A percentile compares a stretch with the other conserved stretches of the same genome.
phyloP scores from a whole-genome alignment of 2,329 filamentous ascomycete species.

The Aaosphaeria pasadenensis region DNA sequence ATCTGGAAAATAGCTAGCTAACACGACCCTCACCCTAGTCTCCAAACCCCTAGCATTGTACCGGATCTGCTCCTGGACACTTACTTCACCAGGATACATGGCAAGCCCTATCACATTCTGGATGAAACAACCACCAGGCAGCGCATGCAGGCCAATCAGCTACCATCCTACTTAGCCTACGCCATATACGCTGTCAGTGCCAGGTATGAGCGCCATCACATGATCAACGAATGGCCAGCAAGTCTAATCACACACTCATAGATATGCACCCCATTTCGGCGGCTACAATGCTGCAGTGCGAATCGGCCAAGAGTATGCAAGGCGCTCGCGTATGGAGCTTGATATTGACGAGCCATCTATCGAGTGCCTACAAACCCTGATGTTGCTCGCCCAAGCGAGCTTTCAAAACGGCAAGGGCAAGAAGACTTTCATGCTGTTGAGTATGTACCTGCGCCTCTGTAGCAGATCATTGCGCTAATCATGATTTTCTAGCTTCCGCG shows the following conservation, averaged over 20 bases:
- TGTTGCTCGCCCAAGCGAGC: slow-evolving; percentile 73
- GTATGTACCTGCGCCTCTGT: slow-evolving; percentile 45
- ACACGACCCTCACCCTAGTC: slow-evolving; percentile 14
- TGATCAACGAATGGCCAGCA: slow-evolving; percentile 53
- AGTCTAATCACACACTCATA: slow-evolving; percentile 34
- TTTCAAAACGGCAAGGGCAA: slow-evolving; percentile 77
- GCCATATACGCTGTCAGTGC: slow-evolving; percentile 52
- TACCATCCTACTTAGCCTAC: slow-evolving; percentile 52
- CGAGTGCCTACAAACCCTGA: slow-evolving; percentile 70
- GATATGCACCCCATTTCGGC: slow-evolving; percentile 66
- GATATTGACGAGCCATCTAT: slow-evolving; percentile 80
- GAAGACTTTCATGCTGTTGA: slow-evolving; percentile 82
- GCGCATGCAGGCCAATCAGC: slow-evolving; percentile 64
- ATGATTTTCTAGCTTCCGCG: slow-evolving; percentile 57
- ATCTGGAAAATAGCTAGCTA: slow-evolving; percentile 11
- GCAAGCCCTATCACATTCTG: slow-evolving; percentile 77
- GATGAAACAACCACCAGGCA: slow-evolving; percentile 75
- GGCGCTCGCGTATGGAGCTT: slow-evolving; percentile 65
- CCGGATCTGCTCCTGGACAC: slow-evolving; percentile 68
- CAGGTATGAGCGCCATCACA: slow-evolving; percentile 31
- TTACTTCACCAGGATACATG: slow-evolving; percentile 77
- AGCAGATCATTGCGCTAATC: slow-evolving; percentile 14
- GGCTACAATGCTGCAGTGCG: slow-evolving; percentile 66
- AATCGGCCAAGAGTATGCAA: slow-evolving; percentile 69
- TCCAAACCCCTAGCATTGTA: slow-evolving; percentile 47